These are phyloP conservation scores for Elaeis guineensis DNA, from an alignment of 176 grass and related monocot species.

Conservation along the genomic window DNA sequence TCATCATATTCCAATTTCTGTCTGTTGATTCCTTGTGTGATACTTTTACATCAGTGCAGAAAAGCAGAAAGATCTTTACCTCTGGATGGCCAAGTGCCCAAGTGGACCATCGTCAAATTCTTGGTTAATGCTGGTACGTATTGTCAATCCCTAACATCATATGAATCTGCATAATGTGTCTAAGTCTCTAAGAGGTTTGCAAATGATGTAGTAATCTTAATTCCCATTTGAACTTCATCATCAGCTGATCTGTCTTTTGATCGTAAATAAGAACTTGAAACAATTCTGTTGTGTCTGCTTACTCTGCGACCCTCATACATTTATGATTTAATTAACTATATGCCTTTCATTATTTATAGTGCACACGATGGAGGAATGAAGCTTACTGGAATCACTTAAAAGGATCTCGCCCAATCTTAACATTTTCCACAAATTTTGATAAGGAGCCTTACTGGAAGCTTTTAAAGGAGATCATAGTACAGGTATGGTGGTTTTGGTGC, in stretches of 20 bases:
- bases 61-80: slow-evolving; percentile 94
- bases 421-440: slow-evolving; percentile 91
- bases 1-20: too few species aligned
- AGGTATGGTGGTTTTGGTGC: slow-evolving; percentile 28
- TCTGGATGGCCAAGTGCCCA: slow-evolving; percentile 80
- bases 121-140: slow-evolving; percentile 69
- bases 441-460: slow-evolving; percentile 78
- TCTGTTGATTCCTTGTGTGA: too few species aligned
- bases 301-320: too few species aligned
- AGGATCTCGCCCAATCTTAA: slow-evolving; percentile 73
- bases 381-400: slow-evolving; percentile 93
- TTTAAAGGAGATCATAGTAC: slow-evolving; percentile 76
- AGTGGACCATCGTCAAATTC: slow-evolving; percentile 89
- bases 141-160: too few species aligned
- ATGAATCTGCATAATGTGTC: too few species aligned
- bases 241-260: too few species aligned
- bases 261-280: too few species aligned
- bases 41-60: slow-evolving; percentile 46
- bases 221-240: too few species aligned
- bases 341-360: slow-evolving; percentile 21
- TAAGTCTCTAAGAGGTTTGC: too few species aligned
- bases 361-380: slow-evolving; percentile 99
- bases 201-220: too few species aligned
- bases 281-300: too few species aligned
- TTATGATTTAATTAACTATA: too few species aligned